Evolutionary conservation across 1,284 basidiomycete species (phyloP).

Genomic region (Phylloboletellus chloephorus): DNA sequence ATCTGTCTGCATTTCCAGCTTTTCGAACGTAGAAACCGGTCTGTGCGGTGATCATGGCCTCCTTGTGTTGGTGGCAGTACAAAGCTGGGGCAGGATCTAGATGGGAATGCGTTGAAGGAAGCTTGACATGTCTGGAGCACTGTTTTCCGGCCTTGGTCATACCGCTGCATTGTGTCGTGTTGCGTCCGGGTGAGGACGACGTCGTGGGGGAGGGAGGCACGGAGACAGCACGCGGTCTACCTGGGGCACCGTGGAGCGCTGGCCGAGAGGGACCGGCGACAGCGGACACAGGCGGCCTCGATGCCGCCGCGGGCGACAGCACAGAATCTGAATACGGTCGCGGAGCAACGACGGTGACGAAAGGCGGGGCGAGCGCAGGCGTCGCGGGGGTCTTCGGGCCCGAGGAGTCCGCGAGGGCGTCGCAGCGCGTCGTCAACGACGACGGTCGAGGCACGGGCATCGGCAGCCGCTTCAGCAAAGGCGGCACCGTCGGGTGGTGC

Average conservation of each 20-base stretch:
- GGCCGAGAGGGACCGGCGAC: conserved; percentile 8
- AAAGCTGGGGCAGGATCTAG: conserved; percentile 36
- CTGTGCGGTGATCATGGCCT: conserved; percentile 44
- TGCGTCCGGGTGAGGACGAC: conserved; percentile 25
- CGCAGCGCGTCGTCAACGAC: conserved; percentile 61
- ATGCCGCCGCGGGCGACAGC: conserved; percentile 5
- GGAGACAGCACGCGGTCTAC: conserved; percentile 29
- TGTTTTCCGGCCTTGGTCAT: conserved; percentile 59
- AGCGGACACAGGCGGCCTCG: conserved; percentile 7
- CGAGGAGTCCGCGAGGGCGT: conserved; percentile 42
- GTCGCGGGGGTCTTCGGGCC: conserved; percentile 13
- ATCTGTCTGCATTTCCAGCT: conserved; percentile 36
- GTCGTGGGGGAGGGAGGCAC: conserved; percentile 28
- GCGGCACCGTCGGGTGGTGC: conserved; percentile 17
- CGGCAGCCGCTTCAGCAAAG: conserved; percentile 21
- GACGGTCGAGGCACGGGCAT: conserved; percentile 30
- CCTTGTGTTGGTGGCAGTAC: conserved; percentile 66
- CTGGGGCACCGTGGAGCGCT: conserved; percentile 8
- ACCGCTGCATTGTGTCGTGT: conserved; percentile 51
- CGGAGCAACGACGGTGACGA: conserved; percentile 19
- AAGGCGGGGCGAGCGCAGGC: conserved; percentile 12
- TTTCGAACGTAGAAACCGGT: conserved; percentile 55
- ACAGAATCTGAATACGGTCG: conserved; percentile 22
- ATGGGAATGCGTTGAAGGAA: conserved; percentile 38
- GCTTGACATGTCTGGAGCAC: conserved; percentile 58